These are phyloP conservation scores for Avena insularis DNA, from an alignment of 176 grass and related monocot species.

Conservation along the genomic window DNA sequence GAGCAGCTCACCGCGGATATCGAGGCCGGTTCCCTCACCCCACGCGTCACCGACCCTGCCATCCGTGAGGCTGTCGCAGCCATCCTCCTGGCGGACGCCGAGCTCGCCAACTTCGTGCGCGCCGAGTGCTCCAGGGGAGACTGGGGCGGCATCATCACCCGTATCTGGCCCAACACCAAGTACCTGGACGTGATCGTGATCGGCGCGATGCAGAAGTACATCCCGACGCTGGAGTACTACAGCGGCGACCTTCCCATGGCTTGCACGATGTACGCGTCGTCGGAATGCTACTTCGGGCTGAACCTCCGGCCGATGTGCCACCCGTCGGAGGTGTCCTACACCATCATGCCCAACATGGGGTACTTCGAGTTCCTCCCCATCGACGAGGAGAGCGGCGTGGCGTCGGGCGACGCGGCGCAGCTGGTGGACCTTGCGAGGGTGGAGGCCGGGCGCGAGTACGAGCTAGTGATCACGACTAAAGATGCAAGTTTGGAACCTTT, in stretches of 20 bases:
- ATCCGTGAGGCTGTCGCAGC: constrained; percentile 53
- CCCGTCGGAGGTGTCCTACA: constrained; percentile 65
- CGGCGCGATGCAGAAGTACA: constrained; percentile 82
- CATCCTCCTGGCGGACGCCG: constrained; percentile 51
- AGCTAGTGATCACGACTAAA: constrained; percentile 69
- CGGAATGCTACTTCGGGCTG: constrained; percentile 74
- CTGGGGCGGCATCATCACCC: constrained; percentile 67
- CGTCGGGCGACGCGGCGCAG: background rate
- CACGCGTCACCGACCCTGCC: constrained; percentile 47
- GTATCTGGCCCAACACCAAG: constrained; percentile 72
- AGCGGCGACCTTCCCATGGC: constrained; percentile 66
- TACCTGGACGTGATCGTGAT: constrained; percentile 82
- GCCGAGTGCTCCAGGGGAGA: constrained; percentile 59
- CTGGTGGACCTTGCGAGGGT: constrained; percentile 57
- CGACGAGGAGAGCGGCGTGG: constrained; percentile 33
- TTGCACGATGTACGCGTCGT: constrained; percentile 73
- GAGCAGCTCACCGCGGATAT: constrained; percentile 70
- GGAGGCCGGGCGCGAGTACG: constrained; percentile 62
- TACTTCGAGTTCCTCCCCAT: constrained; percentile 79
- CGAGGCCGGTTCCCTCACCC: constrained; percentile 56
- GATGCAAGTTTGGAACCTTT: too few relatives aligned
- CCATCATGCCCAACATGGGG: constrained; percentile 83
- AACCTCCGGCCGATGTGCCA: constrained; percentile 71
- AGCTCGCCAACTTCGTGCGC: constrained; percentile 56
- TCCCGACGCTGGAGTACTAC: constrained; percentile 71